Conservation (phyloP, 345 rosid species). For the Ceriops decandra region DNA sequence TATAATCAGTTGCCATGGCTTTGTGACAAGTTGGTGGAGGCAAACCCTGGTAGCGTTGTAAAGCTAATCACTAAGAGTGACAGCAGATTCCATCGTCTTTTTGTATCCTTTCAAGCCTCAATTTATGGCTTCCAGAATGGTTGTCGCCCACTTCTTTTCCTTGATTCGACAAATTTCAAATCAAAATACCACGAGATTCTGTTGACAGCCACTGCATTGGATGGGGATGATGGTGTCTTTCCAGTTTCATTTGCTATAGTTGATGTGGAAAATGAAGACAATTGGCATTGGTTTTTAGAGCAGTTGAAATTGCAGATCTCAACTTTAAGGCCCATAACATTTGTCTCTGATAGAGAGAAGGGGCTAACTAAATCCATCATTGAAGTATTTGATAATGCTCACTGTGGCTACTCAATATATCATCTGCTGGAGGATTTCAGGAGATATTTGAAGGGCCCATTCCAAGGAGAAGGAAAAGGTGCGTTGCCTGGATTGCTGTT, state of each 20-base stretch:
- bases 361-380: slow-evolving; percentile 49
- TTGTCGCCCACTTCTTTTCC: slow-evolving; percentile 86
- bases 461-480: slow-evolving; percentile 74
- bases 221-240: slow-evolving; percentile 72
- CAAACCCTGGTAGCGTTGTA: slow-evolving; percentile 71
- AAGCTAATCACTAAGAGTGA: slow-evolving; percentile 52
- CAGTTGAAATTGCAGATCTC: slow-evolving; percentile 54
- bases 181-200: slow-evolving; percentile 76
- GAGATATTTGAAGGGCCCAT: slow-evolving; percentile 50
- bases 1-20: slow-evolving; percentile 66
- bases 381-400: slow-evolving; percentile 61
- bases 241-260: slow-evolving; percentile 80
- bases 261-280: slow-evolving; percentile 66
- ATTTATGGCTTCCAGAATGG: slow-evolving; percentile 65
- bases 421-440: slow-evolving; percentile 67
- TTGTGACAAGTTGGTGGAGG: slow-evolving; percentile 54
- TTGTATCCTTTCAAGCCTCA: slow-evolving; percentile 62
- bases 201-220: slow-evolving; percentile 76
- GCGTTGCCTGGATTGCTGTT: slow-evolving; percentile 58
- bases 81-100: slow-evolving; percentile 66
- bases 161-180: slow-evolving; percentile 61
- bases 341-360: slow-evolving; percentile 77
- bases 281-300: slow-evolving; percentile 85
- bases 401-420: slow-evolving; percentile 68
- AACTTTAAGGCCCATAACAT: slow-evolving; percentile 52